Evolutionary conservation across 2,329 filamentous ascomycete species (phyloP).

Genomic region (Pleomassaria siparia): DNA sequence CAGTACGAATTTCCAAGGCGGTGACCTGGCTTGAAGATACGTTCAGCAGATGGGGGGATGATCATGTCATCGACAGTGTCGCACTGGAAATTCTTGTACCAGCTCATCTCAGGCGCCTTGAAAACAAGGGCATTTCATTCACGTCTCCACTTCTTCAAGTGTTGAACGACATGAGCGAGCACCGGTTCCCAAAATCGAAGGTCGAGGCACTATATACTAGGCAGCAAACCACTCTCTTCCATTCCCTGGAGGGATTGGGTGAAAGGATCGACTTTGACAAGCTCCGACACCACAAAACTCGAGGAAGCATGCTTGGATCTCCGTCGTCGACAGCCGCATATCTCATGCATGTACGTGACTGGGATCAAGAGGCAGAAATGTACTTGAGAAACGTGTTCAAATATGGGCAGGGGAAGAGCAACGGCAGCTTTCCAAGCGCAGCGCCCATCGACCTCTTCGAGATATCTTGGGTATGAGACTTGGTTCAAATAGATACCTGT

Average conservation of each 20-base stretch:
- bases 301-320: slow-evolving; percentile 41
- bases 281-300: slow-evolving; percentile 30
- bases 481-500: not conserved
- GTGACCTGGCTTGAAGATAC: not conserved
- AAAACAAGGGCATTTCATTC: not conserved
- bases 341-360: slow-evolving; percentile 29
- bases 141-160: slow-evolving; percentile 5
- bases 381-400: slow-evolving; percentile 25
- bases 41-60: not conserved
- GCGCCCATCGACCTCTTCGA: slow-evolving; percentile 32
- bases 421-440: slow-evolving; percentile 22
- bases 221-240: slow-evolving; percentile 28
- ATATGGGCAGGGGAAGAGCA: slow-evolving; percentile 5
- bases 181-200: slow-evolving; percentile 9
- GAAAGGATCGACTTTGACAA: slow-evolving; percentile 39
- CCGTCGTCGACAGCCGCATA: slow-evolving; percentile 45
- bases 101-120: not conserved
- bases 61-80: not conserved
- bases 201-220: slow-evolving; percentile 5
- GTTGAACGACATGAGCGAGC: not conserved
- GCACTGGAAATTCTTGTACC: not conserved
- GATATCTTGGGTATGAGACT: slow-evolving; percentile 27
- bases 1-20: not conserved
- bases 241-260: slow-evolving; percentile 44
- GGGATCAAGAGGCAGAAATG: slow-evolving; percentile 35